Conservation (phyloP, 2,329 filamentous ascomycete species). For the Pyrenophora seminiperda region DNA sequence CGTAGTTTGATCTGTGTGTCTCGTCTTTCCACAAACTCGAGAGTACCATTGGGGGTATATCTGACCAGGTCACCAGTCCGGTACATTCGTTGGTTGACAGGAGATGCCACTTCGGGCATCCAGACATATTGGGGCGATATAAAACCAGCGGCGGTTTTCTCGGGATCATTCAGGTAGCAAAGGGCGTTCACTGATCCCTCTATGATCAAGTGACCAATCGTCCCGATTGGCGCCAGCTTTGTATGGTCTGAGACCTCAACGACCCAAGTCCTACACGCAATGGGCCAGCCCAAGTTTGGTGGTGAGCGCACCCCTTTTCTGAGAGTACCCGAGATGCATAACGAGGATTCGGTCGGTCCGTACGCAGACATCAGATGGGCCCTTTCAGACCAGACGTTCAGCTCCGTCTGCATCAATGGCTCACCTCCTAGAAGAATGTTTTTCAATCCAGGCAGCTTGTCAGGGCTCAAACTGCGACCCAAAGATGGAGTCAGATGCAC, state of each 20-base stretch:
- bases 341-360: not conserved
- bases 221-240: not conserved
- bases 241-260: not conserved
- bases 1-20: constrained; percentile 25
- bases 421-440: not conserved
- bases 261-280: not conserved
- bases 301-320: not conserved
- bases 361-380: not conserved
- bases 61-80: constrained; percentile 8
- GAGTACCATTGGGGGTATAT: constrained; percentile 12
- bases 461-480: not conserved
- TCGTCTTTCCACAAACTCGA: constrained; percentile 16
- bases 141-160: constrained; percentile 39
- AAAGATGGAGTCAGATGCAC: not conserved
- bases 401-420: not conserved
- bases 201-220: constrained; percentile 58
- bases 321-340: not conserved
- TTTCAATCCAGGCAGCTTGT: not conserved
- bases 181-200: constrained; percentile 55
- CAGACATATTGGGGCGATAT: constrained; percentile 27
- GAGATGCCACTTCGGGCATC: not conserved
- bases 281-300: not conserved
- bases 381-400: not conserved
- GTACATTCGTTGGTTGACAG: not conserved
- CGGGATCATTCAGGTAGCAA: constrained; percentile 32